These are phyloP conservation scores for Arthrobotrys sphaeroides DNA, from an alignment of 2,329 filamentous ascomycete genomes.

Conservation along the genomic window DNA sequence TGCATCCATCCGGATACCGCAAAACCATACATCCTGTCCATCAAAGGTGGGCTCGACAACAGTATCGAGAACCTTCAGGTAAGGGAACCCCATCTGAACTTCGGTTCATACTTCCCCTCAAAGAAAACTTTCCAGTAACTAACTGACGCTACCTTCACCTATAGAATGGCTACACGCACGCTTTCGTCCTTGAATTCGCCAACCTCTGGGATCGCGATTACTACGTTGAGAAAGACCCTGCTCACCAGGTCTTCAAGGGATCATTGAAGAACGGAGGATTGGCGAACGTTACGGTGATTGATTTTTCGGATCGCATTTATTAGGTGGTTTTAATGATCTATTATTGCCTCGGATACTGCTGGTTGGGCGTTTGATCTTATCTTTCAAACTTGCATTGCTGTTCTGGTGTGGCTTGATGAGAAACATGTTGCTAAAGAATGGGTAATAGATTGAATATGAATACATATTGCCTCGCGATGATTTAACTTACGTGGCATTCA, in stretches of 20 bases:
- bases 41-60: constrained; percentile 52
- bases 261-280: constrained; percentile 58
- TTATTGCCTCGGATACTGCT: too few species aligned
- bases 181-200: constrained; percentile 63
- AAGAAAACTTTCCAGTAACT: not conserved
- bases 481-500: too few species aligned
- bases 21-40: constrained; percentile 53
- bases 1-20: constrained; percentile 47
- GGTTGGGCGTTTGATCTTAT: too few species aligned
- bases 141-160: not conserved
- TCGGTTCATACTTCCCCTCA: not conserved
- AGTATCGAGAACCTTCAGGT: constrained; percentile 31
- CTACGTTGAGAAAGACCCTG: constrained; percentile 62
- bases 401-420: not conserved
- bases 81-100: not conserved
- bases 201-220: constrained; percentile 62
- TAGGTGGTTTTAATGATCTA: too few species aligned
- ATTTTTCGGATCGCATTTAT: constrained; percentile 59
- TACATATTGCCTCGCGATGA: too few species aligned
- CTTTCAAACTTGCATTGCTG: too few species aligned
- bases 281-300: constrained; percentile 62
- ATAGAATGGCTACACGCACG: constrained; percentile 63
- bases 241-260: constrained; percentile 61
- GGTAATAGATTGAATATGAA: too few species aligned
- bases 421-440: not conserved